Evolutionary conservation across 495 filamentous ascomycete species (phyloP), one percentile per base, ranked within the genome.

Genomic region (Xylaria scruposa): DNA sequence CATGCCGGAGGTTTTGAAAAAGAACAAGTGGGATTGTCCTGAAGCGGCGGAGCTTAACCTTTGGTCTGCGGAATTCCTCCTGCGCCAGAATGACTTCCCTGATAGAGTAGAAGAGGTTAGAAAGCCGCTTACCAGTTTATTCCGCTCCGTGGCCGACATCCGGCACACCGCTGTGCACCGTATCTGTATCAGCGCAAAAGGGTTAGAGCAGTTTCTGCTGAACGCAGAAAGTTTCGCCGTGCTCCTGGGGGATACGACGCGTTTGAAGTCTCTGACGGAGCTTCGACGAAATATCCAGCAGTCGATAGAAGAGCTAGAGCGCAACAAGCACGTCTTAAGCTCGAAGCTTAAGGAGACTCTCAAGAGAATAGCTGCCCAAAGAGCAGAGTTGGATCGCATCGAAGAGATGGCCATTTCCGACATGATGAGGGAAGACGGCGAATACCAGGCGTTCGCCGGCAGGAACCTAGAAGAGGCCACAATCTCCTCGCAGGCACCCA

Each of bases 11-110:
- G n/a, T 70, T 17, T 26, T 65, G 53, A 24, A 42, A 21, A 66
- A 29, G 15, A 54, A 42, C 3, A 29, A 36, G 36, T 71, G 69
- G 69, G 38, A 71, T 36, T 71, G 63, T 26, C 36, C 69, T 38
- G 63, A 71, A 49, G 69, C 69, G 2, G 60, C 36, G 1, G 69
- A 66, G 53, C 63, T 71, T 10, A 66, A 71, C 33, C 46, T 64
- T 1, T 71, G 69, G 69, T 10, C 33, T 26, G 4, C 19, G 4
- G 47, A 53, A n/a, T 26, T 70, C 24, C 24, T 61, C n/a, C n/a
- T 42, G 29, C 60, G 29, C 19, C 36, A 56, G 26, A 49, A 31
- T 19, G 44, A 71, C 19, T 64, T 67, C n/a, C 15, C 46, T 17
- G 60, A 67, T 12, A 70, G 8, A 26, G 7, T 21, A 9, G 40